Evolutionary conservation across 2,329 filamentous ascomycete species (phyloP), one percentile per base, ranked within the genome.

Genomic region (Diaporthe ilicicola): DNA sequence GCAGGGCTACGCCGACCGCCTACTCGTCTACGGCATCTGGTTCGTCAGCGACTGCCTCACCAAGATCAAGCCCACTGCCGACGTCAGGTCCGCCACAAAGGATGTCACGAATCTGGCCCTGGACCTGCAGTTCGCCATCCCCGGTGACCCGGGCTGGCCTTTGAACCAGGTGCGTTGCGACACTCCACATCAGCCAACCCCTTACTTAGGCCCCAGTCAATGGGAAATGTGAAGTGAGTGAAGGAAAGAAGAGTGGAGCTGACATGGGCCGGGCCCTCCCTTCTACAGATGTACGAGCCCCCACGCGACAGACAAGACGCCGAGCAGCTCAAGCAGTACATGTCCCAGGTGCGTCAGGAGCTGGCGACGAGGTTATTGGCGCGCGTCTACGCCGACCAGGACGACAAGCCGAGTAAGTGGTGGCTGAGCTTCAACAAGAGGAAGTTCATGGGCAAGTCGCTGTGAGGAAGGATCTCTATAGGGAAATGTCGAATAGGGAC

Each of bases 381-480:
- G 66, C 89, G 95, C 76, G 91, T 99, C 74, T 99, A 97, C 81
- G 92, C 93, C 69, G 94, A 95, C 84, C 76, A 88, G 82, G 82
- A 89, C 79, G 83, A 95, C 86, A 89, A 89, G 83, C 89, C 90
- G 69, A 89, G 85, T 82, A 89, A 97, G 90, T 98, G 95, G 94
- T 99, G 96, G 96, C 84, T 99, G 81, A 98, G 96, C 87, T 99
- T 98, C 82, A 94, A 93, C 67, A 98, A 98, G 91, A 92, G 96
- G 84, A 98, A 98, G 90, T 99, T 99, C 81, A 98, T 99, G 96
- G 95, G 95, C 81, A 98, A 98, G 90, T 89, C 90, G 76, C 85
- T 96, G 83, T 95, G 86, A 81, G 48, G 24, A 29, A 22, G 13
- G 17, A 5, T 42, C 32, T 13, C 8, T 13, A 42, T 34, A 15